Base-by-base conservation (phyloP, 2,329 filamentous ascomycete genomes). In the Amauroascus verrucosus region DNA sequence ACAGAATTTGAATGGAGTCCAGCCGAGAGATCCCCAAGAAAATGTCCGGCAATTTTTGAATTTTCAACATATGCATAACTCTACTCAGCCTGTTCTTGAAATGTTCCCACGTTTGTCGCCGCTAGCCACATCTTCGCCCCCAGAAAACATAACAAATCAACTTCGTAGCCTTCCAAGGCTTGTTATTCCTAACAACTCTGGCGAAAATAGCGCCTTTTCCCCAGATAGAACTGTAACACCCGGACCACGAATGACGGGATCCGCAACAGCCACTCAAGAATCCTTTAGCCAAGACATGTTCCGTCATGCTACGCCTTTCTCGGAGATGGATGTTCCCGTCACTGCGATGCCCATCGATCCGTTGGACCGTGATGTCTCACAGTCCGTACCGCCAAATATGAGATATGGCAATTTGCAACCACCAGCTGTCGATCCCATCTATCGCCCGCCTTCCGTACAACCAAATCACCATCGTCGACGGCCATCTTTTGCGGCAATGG, bases 301-400 rank as follows among this genome's bases (percentile, higher is more conserved):
- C 70, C 60, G 67, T 2, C 49, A 57, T 1, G 62, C 84, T 88
- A 58, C 88, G 0, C 89, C 90, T 14, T 86, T 90, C 67, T 95
- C 90, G 1, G 89, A 95, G 64, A 84, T 91, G 77, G 91, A 96
- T 65, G 82, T 90, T 11, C 90, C 91, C 0, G 72, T 94, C 55
- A 93, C 87, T 0, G 79, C 84, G 2, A 75, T 90, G 41, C 80
- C 81, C 1, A 62, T 82, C 14, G 86, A 84, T 0, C 86, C 86
- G 6, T 76, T 95, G 30, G 77, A 84, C 43, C 85, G 91, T 48
- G 85, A 93, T 63, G 75, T 77, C 45, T 95, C 88, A 24, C 88
- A 95, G 68, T 96, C 90, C 4, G 91, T 96, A 0, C 91, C 91
- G 41, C 91, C 91, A 6, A 84, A 95, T 71, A 95, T 96, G 89